Conservation (phyloP, 208 protist genomes). For the Crithidia brevicula region DNA sequence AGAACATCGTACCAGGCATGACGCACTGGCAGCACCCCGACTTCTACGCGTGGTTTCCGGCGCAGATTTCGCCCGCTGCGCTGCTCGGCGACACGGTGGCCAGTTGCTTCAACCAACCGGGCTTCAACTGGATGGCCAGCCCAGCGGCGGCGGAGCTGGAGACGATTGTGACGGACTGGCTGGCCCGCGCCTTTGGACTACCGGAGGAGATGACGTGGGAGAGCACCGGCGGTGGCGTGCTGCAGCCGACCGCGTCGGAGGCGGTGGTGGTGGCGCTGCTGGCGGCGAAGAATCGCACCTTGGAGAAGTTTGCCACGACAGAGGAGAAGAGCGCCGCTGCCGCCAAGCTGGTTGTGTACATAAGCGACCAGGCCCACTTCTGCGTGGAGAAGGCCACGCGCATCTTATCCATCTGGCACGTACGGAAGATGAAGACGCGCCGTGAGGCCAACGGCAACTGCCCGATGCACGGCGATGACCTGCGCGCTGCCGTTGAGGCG, state of each 20-base stretch:
- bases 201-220: constrained; percentile 49
- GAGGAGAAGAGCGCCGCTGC: constrained; percentile 36
- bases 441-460: constrained; percentile 40
- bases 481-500: constrained; percentile 41
- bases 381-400: constrained; percentile 56
- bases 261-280: constrained; percentile 48
- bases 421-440: constrained; percentile 32
- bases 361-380: constrained; percentile 60
- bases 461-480: constrained; percentile 40
- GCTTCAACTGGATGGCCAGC: constrained; percentile 69
- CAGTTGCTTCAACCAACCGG: constrained; percentile 48
- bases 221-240: constrained; percentile 48
- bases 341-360: constrained; percentile 49
- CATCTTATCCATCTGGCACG: constrained; percentile 44
- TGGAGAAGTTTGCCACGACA: constrained; percentile 18
- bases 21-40: constrained; percentile 77
- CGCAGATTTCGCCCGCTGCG: constrained; percentile 50
- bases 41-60: constrained; percentile 67
- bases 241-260: constrained; percentile 63
- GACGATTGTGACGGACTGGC: constrained; percentile 68
- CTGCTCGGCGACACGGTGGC: constrained; percentile 67
- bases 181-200: constrained; percentile 46
- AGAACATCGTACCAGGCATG: constrained; percentile 65
- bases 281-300: constrained; percentile 46
- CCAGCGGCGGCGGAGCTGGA: constrained; percentile 69